Percentiles rank a stretch among this genome's conserved stretches.
These are phyloP conservation scores for Xylariaceae sp. DNA, from an alignment of 2,329 filamentous ascomycete species.

Conservation along the genomic window DNA sequence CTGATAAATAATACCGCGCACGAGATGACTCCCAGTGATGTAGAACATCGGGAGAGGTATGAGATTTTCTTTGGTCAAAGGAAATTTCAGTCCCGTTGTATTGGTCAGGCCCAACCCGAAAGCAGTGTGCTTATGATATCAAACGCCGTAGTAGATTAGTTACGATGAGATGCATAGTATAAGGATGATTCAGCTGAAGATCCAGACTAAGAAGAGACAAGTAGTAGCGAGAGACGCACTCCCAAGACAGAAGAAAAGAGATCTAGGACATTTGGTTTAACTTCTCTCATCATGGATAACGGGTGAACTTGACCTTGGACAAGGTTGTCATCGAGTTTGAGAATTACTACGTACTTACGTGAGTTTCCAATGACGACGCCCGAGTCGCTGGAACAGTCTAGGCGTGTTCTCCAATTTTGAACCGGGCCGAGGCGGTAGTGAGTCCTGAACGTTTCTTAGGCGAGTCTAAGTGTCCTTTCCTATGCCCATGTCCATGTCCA, in stretches of 20 bases:
- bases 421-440: constrained; percentile 13
- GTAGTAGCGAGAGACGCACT: background rate
- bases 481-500: too few relatives aligned
- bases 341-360: constrained; percentile 6
- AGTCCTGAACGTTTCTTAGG: constrained; percentile 11
- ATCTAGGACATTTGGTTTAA: background rate
- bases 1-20: background rate
- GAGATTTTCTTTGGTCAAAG: background rate
- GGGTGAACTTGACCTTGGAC: background rate
- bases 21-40: background rate
- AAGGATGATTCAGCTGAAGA: background rate
- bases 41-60: background rate
- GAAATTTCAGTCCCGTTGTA: constrained; percentile 1
- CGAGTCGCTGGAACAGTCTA: constrained; percentile 9
- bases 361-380: constrained; percentile 5
- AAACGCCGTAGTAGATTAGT: background rate
- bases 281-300: constrained; percentile 3
- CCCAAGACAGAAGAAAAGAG: constrained; percentile 5
- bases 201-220: constrained; percentile 1
- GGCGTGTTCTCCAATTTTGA: constrained; percentile 11
- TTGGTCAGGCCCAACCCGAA: background rate
- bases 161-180: constrained; percentile 1
- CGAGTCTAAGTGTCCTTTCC: constrained; percentile 14
- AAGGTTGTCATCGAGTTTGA: constrained; percentile 9
- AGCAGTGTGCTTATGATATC: constrained; percentile 4